Evolutionary conservation across 2,329 filamentous ascomycete genomes (phyloP).

Genomic region (Amauroascus verrucosus): DNA sequence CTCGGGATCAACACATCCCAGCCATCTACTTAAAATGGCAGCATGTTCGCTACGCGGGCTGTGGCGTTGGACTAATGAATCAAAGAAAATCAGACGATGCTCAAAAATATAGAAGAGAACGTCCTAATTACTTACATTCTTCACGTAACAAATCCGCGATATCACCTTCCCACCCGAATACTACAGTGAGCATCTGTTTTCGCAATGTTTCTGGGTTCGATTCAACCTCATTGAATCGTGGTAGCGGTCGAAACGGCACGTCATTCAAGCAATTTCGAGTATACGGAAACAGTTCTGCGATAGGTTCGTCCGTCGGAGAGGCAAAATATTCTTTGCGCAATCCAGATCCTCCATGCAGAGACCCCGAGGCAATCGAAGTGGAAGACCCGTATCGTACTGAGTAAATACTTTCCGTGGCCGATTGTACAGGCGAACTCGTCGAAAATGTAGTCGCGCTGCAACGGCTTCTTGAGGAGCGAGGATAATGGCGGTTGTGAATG

Average conservation of each 20-base stretch:
- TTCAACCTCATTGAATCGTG: slow-evolving; percentile 46
- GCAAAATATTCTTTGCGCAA: slow-evolving; percentile 69
- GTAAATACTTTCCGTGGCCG: slow-evolving; percentile 26
- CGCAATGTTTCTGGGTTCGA: slow-evolving; percentile 68
- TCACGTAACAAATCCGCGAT: slow-evolving; percentile 72
- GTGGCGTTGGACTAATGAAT: slow-evolving; percentile 52
- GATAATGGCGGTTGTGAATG: slow-evolving; percentile 30
- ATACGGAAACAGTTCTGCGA: slow-evolving; percentile 75
- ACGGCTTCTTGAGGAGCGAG: slow-evolving; percentile 34
- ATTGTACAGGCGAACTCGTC: slow-evolving; percentile 27
- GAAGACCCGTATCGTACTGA: slow-evolving; percentile 34
- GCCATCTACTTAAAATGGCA: slow-evolving; percentile 83
- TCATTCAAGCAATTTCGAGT: slow-evolving; percentile 71
- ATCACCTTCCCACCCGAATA: slow-evolving; percentile 91
- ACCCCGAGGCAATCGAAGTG: slow-evolving; percentile 37
- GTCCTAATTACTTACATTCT: slow-evolving; percentile 47
- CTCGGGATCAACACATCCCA: slow-evolving; percentile 74
- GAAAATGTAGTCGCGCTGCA: slow-evolving; percentile 40
- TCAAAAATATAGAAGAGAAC: background rate
- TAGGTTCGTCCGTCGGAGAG: slow-evolving; percentile 63
- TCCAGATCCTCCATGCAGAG: slow-evolving; percentile 48
- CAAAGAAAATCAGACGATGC: slow-evolving; percentile 10
- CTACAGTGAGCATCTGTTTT: slow-evolving; percentile 79
- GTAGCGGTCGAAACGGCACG: slow-evolving; percentile 65
- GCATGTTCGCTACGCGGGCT: slow-evolving; percentile 61